A percentile compares a stretch with the other conserved stretches of the same genome.
These are phyloP conservation scores for Pontederia crassipes DNA, from an alignment of 176 grass and related monocot genomes.

Conservation along the genomic window DNA sequence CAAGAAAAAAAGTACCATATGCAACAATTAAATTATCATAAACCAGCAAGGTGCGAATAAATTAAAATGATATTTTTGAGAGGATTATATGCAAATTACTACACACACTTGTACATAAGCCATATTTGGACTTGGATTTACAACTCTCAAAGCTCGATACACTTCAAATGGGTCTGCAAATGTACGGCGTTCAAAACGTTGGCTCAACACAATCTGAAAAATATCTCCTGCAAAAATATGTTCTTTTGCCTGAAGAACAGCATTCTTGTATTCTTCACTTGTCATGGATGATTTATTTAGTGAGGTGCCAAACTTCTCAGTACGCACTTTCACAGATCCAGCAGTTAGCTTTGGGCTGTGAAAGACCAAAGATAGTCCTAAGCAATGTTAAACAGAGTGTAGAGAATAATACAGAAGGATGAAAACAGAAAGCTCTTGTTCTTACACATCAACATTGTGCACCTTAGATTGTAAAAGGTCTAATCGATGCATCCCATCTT, in stretches of 20 bases:
- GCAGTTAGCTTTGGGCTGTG: constrained; percentile 58
- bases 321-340: constrained; percentile 53
- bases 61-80: not conserved
- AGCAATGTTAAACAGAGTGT: constrained; percentile 10
- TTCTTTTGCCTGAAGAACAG: constrained; percentile 66
- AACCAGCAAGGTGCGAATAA: not conserved
- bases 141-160: constrained; percentile 67
- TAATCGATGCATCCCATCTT: constrained; percentile 48
- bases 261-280: constrained; percentile 49
- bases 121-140: constrained; percentile 90
- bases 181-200: constrained; percentile 71
- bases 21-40: too few relatives aligned
- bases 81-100: too few relatives aligned
- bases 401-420: constrained; percentile 2
- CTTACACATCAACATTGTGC: constrained; percentile 81
- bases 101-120: constrained; percentile 68
- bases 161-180: constrained; percentile 78
- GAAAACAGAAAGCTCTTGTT: not conserved
- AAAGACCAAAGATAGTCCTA: constrained; percentile 21
- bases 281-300: constrained; percentile 71
- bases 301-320: constrained; percentile 40
- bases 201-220: constrained; percentile 83
- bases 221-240: constrained; percentile 69
- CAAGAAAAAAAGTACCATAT: constrained; percentile 21
- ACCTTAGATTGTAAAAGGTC: constrained; percentile 54